phyloP scores from a whole-genome alignment of 768 basidiomycete species.

The Paxillus involutus region DNA sequence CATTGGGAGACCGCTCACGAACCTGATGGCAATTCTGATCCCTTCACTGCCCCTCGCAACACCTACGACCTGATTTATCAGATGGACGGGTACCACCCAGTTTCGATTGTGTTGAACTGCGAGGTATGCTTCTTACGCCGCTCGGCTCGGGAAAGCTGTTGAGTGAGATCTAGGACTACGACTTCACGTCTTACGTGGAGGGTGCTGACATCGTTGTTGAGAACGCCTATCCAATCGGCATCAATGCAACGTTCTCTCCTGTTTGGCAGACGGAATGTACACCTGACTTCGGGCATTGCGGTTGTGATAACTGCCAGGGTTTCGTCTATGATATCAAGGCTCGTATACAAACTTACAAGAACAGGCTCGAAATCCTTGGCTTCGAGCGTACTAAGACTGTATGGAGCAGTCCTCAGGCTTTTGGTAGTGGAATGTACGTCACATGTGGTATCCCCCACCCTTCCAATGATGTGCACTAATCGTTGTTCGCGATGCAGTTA shows the following conservation, averaged over 20 bases:
- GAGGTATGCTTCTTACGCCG: slow-evolving; percentile 10
- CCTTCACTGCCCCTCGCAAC: slow-evolving; percentile 51
- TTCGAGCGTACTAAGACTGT: slow-evolving; percentile 66
- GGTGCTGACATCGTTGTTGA: slow-evolving; percentile 74
- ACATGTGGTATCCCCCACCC: too few species aligned
- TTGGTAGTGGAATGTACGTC: slow-evolving; percentile 51
- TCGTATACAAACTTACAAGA: slow-evolving; percentile 63
- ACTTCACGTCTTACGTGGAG: slow-evolving; percentile 54
- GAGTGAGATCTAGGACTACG: slow-evolving; percentile 46
- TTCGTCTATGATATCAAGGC: slow-evolving; percentile 61
- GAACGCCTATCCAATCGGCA: slow-evolving; percentile 37
- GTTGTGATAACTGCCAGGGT: slow-evolving; percentile 69
- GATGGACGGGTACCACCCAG: slow-evolving; percentile 58
- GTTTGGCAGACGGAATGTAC: slow-evolving; percentile 64
- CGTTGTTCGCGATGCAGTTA: slow-evolving; percentile 12
- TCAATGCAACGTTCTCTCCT: slow-evolving; percentile 62
- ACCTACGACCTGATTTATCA: slow-evolving; percentile 48
- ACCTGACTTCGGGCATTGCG: slow-evolving; percentile 68
- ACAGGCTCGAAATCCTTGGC: slow-evolving; percentile 58
- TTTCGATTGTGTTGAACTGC: slow-evolving; percentile 56
- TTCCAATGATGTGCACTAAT: background rate
- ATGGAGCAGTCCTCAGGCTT: slow-evolving; percentile 79
- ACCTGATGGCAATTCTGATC: slow-evolving; percentile 68
- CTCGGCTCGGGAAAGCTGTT: background rate
- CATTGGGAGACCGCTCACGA: slow-evolving; percentile 76